Evolutionary conservation across 2,329 filamentous ascomycete species (phyloP).

Genomic region (Penicillium sp.): DNA sequence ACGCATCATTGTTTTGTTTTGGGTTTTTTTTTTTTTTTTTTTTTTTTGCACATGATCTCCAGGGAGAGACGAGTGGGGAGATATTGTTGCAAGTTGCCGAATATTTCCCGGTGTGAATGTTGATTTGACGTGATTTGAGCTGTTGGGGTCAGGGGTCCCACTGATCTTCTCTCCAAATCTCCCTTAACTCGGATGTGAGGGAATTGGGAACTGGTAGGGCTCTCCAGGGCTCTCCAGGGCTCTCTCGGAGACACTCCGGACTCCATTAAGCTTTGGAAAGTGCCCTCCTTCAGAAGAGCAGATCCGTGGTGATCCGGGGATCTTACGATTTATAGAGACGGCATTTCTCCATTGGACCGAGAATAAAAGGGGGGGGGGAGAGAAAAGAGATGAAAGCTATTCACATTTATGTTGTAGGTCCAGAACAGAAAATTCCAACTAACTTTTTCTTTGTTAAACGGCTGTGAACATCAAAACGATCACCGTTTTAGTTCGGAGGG

Average conservation of each 20-base stretch:
- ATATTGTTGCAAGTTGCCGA: background rate
- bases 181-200: background rate
- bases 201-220: background rate
- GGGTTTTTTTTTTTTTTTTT: too few relatives aligned
- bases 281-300: background rate
- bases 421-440: background rate
- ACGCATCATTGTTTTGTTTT: too few relatives aligned
- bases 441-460: background rate
- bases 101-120: background rate
- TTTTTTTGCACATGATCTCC: background rate
- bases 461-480: background rate
- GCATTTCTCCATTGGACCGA: background rate
- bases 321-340: background rate
- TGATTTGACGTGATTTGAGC: background rate
- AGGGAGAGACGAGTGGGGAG: background rate
- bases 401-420: too few relatives aligned
- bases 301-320: slow-evolving; percentile 22
- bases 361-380: too few relatives aligned
- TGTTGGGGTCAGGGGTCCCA: background rate
- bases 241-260: background rate
- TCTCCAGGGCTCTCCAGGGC: background rate
- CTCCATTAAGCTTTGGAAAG: slow-evolving; percentile 8
- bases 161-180: background rate
- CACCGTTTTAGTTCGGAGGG: background rate
- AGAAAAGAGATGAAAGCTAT: too few relatives aligned